Evolutionary conservation across 306 rosid genomes (phyloP).

Genomic region (Aeschynomene evenia): DNA sequence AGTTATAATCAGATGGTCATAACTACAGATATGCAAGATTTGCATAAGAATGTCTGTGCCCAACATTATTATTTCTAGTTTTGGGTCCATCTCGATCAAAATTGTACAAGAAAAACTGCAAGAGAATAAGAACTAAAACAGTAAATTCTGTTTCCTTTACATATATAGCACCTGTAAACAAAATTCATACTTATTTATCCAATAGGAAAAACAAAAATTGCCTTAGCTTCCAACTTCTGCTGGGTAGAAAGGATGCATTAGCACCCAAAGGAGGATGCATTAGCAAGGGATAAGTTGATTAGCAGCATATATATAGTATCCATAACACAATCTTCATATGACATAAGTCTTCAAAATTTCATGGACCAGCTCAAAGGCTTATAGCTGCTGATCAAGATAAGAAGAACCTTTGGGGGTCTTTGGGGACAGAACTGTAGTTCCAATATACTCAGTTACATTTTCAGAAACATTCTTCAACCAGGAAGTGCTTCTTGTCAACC

Average conservation of each 20-base stretch:
- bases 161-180: neutral
- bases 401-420: slow-evolving; percentile 57
- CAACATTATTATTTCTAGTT: neutral
- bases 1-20: neutral
- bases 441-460: slow-evolving; percentile 56
- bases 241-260: slow-evolving; percentile 2
- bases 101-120: neutral
- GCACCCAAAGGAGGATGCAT: neutral
- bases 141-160: slow-evolving; percentile 11
- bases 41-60: neutral
- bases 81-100: neutral
- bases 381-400: slow-evolving; percentile 83
- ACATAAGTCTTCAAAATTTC: neutral
- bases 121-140: neutral
- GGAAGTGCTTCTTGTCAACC: slow-evolving; percentile 86
- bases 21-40: neutral
- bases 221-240: neutral
- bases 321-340: slow-evolving; percentile 12
- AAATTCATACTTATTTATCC: neutral
- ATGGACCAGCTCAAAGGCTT: slow-evolving; percentile 42
- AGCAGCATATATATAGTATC: slow-evolving; percentile 7
- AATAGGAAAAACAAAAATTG: slow-evolving; percentile 14
- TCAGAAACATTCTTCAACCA: slow-evolving; percentile 75
- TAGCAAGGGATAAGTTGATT: neutral
- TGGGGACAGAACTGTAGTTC: slow-evolving; percentile 46